These are phyloP conservation scores for Aureobasidium melanogenum DNA, from an alignment of 2,329 filamentous ascomycete genomes.

Conservation along the genomic window DNA sequence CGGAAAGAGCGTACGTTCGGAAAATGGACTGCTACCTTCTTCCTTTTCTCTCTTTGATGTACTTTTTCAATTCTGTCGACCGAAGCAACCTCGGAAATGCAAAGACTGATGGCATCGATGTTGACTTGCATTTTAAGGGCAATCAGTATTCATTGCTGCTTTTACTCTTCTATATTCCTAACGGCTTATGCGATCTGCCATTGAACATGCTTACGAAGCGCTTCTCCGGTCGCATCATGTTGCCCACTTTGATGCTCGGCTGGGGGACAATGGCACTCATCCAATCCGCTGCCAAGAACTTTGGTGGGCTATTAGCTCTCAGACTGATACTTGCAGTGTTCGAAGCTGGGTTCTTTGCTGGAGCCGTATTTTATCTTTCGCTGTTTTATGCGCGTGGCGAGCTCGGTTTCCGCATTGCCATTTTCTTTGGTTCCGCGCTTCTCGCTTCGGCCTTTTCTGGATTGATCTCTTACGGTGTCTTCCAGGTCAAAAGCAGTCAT, in stretches of 20 bases:
- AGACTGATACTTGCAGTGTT: constrained; percentile 40
- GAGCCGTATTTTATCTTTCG: constrained; percentile 46
- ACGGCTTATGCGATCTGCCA: constrained; percentile 41
- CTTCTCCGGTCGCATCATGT: constrained; percentile 36
- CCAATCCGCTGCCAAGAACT: constrained; percentile 42
- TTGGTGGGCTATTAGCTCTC: constrained; percentile 40
- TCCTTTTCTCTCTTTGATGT: background rate
- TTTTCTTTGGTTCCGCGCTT: constrained; percentile 36
- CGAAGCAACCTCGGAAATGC: constrained; percentile 42
- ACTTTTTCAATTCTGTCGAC: constrained; percentile 7
- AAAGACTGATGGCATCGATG: constrained; percentile 41
- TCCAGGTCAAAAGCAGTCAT: constrained; percentile 40
- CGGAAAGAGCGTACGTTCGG: background rate
- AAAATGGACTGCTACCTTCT: background rate
- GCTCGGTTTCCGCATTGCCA: constrained; percentile 36
- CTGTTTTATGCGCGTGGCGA: constrained; percentile 38
- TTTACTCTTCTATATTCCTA: constrained; percentile 44
- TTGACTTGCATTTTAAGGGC: constrained; percentile 34
- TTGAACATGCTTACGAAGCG: constrained; percentile 41
- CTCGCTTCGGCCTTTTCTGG: constrained; percentile 35
- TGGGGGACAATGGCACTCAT: constrained; percentile 42
- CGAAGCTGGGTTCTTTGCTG: constrained; percentile 49
- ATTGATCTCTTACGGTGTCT: constrained; percentile 33
- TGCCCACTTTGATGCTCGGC: constrained; percentile 35
- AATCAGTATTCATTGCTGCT: constrained; percentile 39